Percentiles rank a stretch among this genome's conserved stretches.
phyloP scores from a whole-genome alignment of 768 basidiomycete genomes.

The Termitomyces sp. region DNA sequence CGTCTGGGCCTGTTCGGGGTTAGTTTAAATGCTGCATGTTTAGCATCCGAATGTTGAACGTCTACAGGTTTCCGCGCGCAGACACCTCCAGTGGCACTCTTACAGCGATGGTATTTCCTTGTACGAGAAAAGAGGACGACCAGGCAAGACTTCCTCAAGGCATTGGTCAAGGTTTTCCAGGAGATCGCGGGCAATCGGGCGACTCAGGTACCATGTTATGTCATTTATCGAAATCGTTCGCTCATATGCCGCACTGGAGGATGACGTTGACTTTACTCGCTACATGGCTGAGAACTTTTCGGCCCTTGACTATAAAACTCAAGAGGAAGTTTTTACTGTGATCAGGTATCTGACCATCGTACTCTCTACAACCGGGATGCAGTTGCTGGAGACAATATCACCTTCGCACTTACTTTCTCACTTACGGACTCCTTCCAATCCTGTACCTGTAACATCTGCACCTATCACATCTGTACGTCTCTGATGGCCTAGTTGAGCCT shows the following conservation, averaged over 20 bases:
- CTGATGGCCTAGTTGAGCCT: neutral
- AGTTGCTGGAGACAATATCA: conserved; percentile 70
- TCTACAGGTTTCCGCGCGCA: conserved; percentile 61
- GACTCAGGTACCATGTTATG: conserved; percentile 42
- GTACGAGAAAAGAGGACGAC: conserved; percentile 87
- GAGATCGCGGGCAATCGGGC: conserved; percentile 55
- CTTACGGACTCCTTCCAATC: conserved; percentile 36
- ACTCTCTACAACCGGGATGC: conserved; percentile 78
- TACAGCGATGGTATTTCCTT: conserved; percentile 89
- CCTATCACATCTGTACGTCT: conserved; percentile 12
- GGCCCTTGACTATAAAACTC: conserved; percentile 90
- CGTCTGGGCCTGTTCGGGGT: conserved; percentile 52
- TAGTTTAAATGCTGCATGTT: neutral
- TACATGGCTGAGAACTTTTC: conserved; percentile 97
- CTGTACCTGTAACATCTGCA: neutral
- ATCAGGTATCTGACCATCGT: conserved; percentile 74
- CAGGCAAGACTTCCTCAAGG: conserved; percentile 83
- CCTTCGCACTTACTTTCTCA: conserved; percentile 69
- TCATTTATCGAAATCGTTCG: neutral
- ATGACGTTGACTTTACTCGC: conserved; percentile 81
- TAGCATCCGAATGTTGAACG: conserved; percentile 1
- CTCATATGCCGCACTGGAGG: conserved; percentile 34
- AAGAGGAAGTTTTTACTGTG: conserved; percentile 88
- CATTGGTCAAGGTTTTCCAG: conserved; percentile 80
- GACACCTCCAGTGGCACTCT: conserved; percentile 64